Evolutionary conservation across 73 alveolate genomes (phyloP).

Genomic region (Tetrahymena malaccensis): DNA sequence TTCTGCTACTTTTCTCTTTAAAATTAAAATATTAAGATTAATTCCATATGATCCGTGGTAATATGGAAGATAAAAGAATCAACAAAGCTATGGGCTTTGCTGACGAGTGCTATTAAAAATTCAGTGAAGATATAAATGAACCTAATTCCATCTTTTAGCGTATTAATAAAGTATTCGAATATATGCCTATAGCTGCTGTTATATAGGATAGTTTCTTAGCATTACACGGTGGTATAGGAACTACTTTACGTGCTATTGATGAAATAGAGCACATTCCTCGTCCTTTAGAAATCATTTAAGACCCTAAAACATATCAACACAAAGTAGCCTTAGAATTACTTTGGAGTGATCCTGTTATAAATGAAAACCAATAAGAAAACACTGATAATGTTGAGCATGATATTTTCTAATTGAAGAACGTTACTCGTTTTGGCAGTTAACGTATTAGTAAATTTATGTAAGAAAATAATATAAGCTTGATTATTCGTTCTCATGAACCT

Average conservation of each 20-base stretch:
- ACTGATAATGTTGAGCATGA: constrained; percentile 70
- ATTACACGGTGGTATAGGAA: constrained; percentile 84
- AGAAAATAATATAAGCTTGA: constrained; percentile 65
- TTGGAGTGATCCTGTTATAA: constrained; percentile 78
- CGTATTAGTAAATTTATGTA: constrained; percentile 72
- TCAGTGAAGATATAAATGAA: constrained; percentile 66
- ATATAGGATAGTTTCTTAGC: constrained; percentile 63
- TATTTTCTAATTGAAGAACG: constrained; percentile 57
- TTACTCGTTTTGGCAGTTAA: constrained; percentile 70
- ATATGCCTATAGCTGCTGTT: constrained; percentile 70
- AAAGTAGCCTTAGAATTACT: constrained; percentile 67
- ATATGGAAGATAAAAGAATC: constrained; percentile 73
- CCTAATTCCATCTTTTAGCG: constrained; percentile 59
- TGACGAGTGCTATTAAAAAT: constrained; percentile 60
- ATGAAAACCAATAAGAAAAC: constrained; percentile 63
- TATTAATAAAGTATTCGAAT: constrained; percentile 69
- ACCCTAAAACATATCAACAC: constrained; percentile 57
- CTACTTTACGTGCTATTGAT: constrained; percentile 60
- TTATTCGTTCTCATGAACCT: constrained; percentile 75
- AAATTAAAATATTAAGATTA: constrained; percentile 44
- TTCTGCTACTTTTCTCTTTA: constrained; percentile 43
- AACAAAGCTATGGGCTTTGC: constrained; percentile 75
- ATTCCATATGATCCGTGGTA: constrained; percentile 59
- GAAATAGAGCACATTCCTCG: constrained; percentile 67
- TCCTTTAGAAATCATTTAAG: constrained; percentile 69